Base-by-base conservation (phyloP, 768 basidiomycete genomes). In the Boletus bicolor region DNA sequence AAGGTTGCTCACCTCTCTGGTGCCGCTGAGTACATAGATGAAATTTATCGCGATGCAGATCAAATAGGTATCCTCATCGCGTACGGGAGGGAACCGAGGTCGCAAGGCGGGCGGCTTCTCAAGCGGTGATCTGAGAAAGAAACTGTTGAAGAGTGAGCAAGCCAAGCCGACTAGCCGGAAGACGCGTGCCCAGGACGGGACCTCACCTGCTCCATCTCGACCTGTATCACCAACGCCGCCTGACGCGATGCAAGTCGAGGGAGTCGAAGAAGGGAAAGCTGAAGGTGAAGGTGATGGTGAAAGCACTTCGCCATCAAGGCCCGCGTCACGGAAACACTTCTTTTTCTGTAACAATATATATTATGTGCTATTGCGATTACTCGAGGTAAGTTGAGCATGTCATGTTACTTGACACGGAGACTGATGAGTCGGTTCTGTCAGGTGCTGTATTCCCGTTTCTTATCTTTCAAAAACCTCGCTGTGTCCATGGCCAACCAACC, bases 321-420 rank as follows among this genome's bases (percentile, higher is more conserved):
- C 60, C 0, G 69, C 72, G 0, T 68, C 82, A 54, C 78, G 80
- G 48, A 79, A 81, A 53, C 75, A 71, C 44, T 79, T 84, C 36
- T 93, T 98, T 73, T 98, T 92, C 73, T 85, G 86, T 56, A 98
- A 97, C 72, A 93, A 91, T 19, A 79, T 85, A 24, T 92, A 92
- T 66, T 99, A 98, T 75, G 82, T 83, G 10, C 73, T 98, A 24
- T 72, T 98, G 63, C 83, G 96, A 35, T 75, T 95, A 47, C 70
- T 98, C 41, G 89, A 98, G 85, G 96, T 93, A 55, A 46, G 86
- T 69, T 11, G 15, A 9, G 2, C n/a, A 12, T 38, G 15, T 14
- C 19, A 17, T 12, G 8, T 35, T 2, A 30, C 19, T 28, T 26
- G 42, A 57, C 36, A 54, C 30, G 36, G 14, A 7, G 34, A 37